Evolutionary conservation across 139 green algal genomes (phyloP).

Genomic region (Tetradesmus obliquus): DNA sequence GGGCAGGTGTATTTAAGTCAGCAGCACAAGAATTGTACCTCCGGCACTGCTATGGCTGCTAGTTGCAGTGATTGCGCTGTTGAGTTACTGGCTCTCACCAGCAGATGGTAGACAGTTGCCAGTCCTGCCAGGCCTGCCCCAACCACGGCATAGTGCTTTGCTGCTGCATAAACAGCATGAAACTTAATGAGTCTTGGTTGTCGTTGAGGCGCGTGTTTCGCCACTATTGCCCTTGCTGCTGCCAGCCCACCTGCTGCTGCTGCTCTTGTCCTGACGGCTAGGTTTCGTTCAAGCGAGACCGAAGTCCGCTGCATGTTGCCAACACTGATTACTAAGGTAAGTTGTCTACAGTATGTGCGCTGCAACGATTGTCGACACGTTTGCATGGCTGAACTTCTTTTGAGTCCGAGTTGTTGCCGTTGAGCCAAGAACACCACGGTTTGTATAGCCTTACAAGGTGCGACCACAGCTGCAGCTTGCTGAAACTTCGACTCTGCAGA

Average conservation of each 20-base stretch:
- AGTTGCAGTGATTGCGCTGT: background rate
- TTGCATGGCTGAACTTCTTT: background rate
- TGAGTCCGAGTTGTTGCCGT: no score
- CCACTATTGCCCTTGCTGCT: background rate
- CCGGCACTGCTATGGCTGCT: background rate
- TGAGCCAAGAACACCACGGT: no score
- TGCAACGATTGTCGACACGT: background rate
- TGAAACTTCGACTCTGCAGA: no score
- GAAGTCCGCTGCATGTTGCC: background rate
- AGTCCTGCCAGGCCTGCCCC: constrained; percentile 87
- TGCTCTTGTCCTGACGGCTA: background rate
- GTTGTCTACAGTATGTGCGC: background rate
- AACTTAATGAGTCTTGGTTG: background rate
- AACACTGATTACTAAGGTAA: background rate
- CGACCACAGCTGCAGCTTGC: no score
- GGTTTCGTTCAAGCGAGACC: background rate
- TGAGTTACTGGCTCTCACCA: constrained; percentile 55
- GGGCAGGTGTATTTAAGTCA: no score
- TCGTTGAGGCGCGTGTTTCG: background rate
- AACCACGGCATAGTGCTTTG: constrained; percentile 73
- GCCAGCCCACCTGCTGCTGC: constrained; percentile 11
- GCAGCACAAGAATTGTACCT: no score
- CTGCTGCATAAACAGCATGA: background rate
- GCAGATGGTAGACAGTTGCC: constrained; percentile 76
- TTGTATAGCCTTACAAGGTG: no score